These are phyloP conservation scores for Coleophoma cylindrospora DNA, from an alignment of 2,329 filamentous ascomycete genomes.

Conservation along the genomic window DNA sequence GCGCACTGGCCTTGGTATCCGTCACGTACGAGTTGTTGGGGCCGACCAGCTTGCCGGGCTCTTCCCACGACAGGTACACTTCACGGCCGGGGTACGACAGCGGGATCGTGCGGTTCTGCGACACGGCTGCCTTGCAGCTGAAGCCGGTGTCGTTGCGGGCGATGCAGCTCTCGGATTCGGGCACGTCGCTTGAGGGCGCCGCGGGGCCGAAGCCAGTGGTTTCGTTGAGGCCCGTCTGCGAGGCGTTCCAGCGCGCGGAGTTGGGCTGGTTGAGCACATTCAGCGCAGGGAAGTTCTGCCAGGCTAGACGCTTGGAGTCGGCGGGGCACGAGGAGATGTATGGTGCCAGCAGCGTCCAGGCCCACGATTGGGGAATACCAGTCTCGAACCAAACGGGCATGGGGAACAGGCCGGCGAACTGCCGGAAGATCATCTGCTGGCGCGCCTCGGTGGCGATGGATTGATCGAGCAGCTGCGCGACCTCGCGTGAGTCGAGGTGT, in stretches of 20 bases:
- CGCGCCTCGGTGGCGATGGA: conserved; percentile 75
- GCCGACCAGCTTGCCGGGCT: conserved; percentile 61
- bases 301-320: conserved; percentile 68
- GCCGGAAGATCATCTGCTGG: conserved; percentile 80
- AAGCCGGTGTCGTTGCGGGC: conserved; percentile 48
- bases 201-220: conserved; percentile 50
- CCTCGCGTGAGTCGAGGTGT: conserved; percentile 72
- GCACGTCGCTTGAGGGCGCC: conserved; percentile 26
- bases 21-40: conserved; percentile 83
- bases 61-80: conserved; percentile 70
- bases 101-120: conserved; percentile 63
- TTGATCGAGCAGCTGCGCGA: conserved; percentile 67
- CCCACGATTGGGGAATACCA: conserved; percentile 79
- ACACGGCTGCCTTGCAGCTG: conserved; percentile 59
- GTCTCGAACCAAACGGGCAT: conserved; percentile 81
- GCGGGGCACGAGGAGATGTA: conserved; percentile 74
- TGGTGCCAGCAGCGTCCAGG: conserved; percentile 75
- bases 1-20: conserved; percentile 47
- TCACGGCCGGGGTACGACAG: conserved; percentile 70
- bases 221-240: conserved; percentile 56
- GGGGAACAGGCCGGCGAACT: conserved; percentile 74
- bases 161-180: conserved; percentile 46
- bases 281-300: conserved; percentile 79
- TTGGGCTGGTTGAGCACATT: conserved; percentile 74
- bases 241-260: conserved; percentile 59